Base-by-base conservation (phyloP, 805 yeast species). In the Barnettozyma populi region DNA sequence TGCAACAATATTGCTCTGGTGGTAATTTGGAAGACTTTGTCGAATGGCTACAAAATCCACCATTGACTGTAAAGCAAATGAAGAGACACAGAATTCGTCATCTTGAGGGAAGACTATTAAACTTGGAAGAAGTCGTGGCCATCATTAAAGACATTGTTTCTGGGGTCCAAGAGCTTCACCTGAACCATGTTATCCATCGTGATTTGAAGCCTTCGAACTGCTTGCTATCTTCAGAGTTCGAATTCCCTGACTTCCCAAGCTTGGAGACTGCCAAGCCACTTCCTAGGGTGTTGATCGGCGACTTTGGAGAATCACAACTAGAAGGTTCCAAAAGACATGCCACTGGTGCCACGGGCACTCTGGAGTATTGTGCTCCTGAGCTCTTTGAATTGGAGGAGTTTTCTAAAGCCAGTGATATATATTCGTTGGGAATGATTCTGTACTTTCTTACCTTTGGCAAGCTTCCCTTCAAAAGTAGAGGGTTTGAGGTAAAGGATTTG, bases 161-260 rank as follows among this genome's bases (percentile, higher is more conserved):
- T 31, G 97, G 96, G 0, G 81, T 90, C 11, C 66, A 73, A 37
- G 85, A 85, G 60, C 68, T 90, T 46, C 97, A 90, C 61, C 68
- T 70, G 8, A 76, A 80, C 48, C 88, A 89, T 25, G 80, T 89
- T 27, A 76, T 90, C n/a, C 97, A 90, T 60, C 72, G 97, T 27
- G 97, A 90, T 63, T 70, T 90, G 52, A 90, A 90, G 57, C 97
- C 97, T 0, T 86, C 95, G 1, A 90, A 90, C 57, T 88, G 96
- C 66, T 69, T 90, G 24, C 66, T 90, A 43, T 48, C 70, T 2
- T 54, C 57, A 4, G 51, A 55, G 23, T 67, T 61, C 21, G 18
- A 39, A 27, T 54, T 42, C 32, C 25, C 37, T 10, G 46, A 52
- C 10, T 51, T 50, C 23, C 53, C 55, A 9, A 41, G 47, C 29